Base-by-base conservation (phyloP, 306 rosid species). In the Mimosa pudica region DNA sequence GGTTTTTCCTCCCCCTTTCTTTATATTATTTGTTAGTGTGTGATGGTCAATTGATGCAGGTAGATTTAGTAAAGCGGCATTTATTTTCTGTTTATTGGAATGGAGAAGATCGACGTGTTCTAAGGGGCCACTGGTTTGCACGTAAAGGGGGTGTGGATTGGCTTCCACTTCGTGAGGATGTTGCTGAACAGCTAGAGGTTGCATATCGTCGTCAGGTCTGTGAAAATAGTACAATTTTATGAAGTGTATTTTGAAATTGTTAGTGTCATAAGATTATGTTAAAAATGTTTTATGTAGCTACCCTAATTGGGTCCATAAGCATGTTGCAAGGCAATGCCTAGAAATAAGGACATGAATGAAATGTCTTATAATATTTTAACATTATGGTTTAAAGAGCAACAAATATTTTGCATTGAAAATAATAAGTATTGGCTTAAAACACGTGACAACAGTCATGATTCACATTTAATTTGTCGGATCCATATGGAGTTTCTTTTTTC, bases 41-140 rank as follows among this genome's bases (percentile, higher is more conserved):
- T 61, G 79, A 76, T 71, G 48, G 71, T 81, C 54, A 73, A 35
- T 71, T 82, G 44, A 55, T 85, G 72, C 89, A 94, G 98, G 99
- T 91, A 75, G 99, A 96, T 85, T 86, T 96, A 87, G 78, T 72
- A 77, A 85, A 80, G 70, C 87, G 99, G 80, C 89, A 88, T 73
- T 93, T 91, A 84, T 96, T 96, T 86, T 98, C 99, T 82, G 99
- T 96, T 75, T 96, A 96, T 76, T 96, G 99, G 99, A 82, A 84
- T 82, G 99, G 98, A 82, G 99, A 96, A 87, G 91, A 96, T 85
- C 89, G 94, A 41, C 97, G 99, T 61, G 98, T 93, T 75, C 88
- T 96, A 49, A 88, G 99, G 81, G 99, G 99, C 74, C 99, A 96
- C 80, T 96, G 99, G 99, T 96, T 93, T 87, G 97, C 99, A 63